These are phyloP conservation scores for Epichloe coenophiala DNA, from an alignment of 2,329 filamentous ascomycete genomes.

Conservation along the genomic window DNA sequence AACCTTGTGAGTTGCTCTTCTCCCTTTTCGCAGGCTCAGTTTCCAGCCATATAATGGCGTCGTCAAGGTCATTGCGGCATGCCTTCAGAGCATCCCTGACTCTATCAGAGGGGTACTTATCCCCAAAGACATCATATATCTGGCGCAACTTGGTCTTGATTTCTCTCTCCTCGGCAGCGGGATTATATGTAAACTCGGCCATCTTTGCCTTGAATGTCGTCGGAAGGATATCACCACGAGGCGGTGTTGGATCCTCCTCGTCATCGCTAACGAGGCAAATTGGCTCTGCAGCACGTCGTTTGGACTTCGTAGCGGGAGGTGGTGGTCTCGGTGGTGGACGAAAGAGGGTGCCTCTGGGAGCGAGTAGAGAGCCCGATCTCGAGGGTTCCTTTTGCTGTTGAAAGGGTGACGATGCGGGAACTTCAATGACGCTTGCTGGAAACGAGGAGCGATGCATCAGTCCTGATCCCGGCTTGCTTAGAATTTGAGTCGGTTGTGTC, in stretches of 20 bases:
- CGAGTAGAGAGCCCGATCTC: slow-evolving; percentile 45
- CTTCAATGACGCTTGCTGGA: slow-evolving; percentile 48
- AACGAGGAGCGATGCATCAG: slow-evolving; percentile 25
- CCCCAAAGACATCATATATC: slow-evolving; percentile 22
- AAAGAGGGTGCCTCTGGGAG: slow-evolving; percentile 63
- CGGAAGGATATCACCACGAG: slow-evolving; percentile 48
- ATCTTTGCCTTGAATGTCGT: slow-evolving; percentile 37
- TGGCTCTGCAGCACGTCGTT: slow-evolving; percentile 25
- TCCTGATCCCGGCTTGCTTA: slow-evolving; percentile 25
- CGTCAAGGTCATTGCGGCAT: slow-evolving; percentile 22
- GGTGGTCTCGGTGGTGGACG: slow-evolving; percentile 29
- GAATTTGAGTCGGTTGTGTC: slow-evolving; percentile 35
- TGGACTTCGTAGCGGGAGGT: slow-evolving; percentile 15
- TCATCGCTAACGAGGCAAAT: slow-evolving; percentile 38
- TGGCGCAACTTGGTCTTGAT: slow-evolving; percentile 22
- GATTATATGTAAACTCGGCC: slow-evolving; percentile 32
- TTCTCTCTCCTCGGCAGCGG: slow-evolving; percentile 25
- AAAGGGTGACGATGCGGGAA: slow-evolving; percentile 77
- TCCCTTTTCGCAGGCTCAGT: slow-evolving; percentile 4
- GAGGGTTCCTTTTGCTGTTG: slow-evolving; percentile 21
- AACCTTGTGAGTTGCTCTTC: neutral
- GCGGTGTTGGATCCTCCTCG: slow-evolving; percentile 31
- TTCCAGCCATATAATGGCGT: slow-evolving; percentile 20
- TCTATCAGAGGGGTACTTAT: slow-evolving; percentile 16
- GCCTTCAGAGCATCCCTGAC: slow-evolving; percentile 20